Evolutionary conservation across 257 asterid genomes (phyloP), one percentile per base, ranked within the genome.

Genomic region (Primulina tabacum): DNA sequence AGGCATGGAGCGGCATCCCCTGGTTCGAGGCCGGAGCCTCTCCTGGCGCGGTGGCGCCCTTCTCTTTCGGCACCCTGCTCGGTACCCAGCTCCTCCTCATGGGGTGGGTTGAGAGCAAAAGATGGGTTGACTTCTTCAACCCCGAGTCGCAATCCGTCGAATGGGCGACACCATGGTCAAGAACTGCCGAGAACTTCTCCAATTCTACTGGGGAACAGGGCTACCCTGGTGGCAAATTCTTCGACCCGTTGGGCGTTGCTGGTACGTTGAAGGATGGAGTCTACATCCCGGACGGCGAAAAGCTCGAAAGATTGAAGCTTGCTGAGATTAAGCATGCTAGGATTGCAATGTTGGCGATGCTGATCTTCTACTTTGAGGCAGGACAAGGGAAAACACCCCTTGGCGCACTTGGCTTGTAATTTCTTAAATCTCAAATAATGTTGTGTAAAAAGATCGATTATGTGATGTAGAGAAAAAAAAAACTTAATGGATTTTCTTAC

Each of bases 141-240:
- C 96, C 91, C 0, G 97, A 89, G 47, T 93, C 99, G 0, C 99
- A 93, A 18, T 86, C 97, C 2, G 84, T 93, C 3, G 97, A 87
- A 33, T 93, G 99, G 99, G 97, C 99, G 4, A 93, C 99, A 0
- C 99, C 99, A 2, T 93, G 97, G 99, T 93, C 99, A 0, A 87
- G 73, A 72, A 83, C 96, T 0, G 81, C 99, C 0, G 97, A 87
- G 60, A 93, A 93, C 53, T 93, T 93, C 6, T 82, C 86, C 26
- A 93, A 93, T 21, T 82, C 92, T n/a, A 93, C 96, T 0, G 96
- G 99, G 0, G 96, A 93, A 8, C 99, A 93, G 34, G 99, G 99
- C 4, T 93, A 93, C 70, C 97, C 96, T 0, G 97, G 99, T 0
- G 99, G 99, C 30, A 93, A 90, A 29, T 93, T 93, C 87, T 93